A percentile compares a stretch with the other conserved stretches of the same genome.
Evolutionary conservation across 2,329 filamentous ascomycete species (phyloP).

Genomic region (Bipolaris gigantea): DNA sequence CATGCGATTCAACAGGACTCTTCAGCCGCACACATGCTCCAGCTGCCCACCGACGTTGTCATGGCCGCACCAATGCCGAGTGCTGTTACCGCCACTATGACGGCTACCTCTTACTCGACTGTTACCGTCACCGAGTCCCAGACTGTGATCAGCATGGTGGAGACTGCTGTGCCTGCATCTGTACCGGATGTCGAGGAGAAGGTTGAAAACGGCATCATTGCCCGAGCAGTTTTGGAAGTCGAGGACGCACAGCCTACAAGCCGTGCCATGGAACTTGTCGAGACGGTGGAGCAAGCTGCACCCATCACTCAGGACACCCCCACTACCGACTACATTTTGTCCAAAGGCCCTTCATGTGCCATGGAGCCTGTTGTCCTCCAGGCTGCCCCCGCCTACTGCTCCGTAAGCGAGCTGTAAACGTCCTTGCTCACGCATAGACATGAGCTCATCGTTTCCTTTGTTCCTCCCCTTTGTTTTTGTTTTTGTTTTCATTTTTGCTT

Average conservation of each 20-base stretch:
- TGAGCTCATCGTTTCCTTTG: not conserved
- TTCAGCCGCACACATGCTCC: constrained; percentile 7
- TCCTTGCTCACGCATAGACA: not conserved
- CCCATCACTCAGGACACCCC: not conserved
- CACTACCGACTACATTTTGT: not conserved
- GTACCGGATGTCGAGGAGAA: not conserved
- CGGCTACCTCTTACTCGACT: constrained; percentile 29
- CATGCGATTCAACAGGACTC: constrained; percentile 12
- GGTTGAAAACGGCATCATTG: not conserved
- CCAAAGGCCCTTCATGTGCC: constrained; percentile 1
- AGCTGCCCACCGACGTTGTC: constrained; percentile 8
- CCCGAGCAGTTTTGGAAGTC: not conserved
- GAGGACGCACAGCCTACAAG: not conserved
- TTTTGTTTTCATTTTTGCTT: not conserved
- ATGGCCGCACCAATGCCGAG: constrained; percentile 14
- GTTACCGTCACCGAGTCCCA: constrained; percentile 31
- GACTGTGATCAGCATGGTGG: constrained; percentile 5
- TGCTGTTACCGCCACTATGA: constrained; percentile 27
- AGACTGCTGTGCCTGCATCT: constrained; percentile 1
- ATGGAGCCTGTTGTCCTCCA: constrained; percentile 2
- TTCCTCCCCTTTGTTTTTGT: not conserved
- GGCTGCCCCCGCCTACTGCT: not conserved
- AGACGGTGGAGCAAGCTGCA: not conserved
- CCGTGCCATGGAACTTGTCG: not conserved
- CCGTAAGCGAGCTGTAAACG: not conserved